These are phyloP conservation scores for Fraxinus latifolia DNA, from an alignment of 305 asterid species.

Conservation along the genomic window DNA sequence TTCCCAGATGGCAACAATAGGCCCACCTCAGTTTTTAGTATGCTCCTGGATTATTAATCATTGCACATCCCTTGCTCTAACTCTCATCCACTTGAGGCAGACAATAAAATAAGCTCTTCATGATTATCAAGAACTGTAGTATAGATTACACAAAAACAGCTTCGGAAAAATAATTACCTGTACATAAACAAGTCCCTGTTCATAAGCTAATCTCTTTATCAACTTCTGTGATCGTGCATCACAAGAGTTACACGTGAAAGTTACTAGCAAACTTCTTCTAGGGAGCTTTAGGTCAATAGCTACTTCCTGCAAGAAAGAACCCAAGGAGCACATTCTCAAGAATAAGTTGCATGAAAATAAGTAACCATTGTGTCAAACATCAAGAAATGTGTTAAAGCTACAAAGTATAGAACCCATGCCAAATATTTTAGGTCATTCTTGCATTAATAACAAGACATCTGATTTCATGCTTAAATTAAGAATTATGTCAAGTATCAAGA, in stretches of 20 bases:
- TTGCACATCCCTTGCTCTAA: slow-evolving; percentile 13
- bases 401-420: background rate
- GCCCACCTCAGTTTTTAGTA: background rate
- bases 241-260: slow-evolving; percentile 79
- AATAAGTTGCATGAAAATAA: background rate
- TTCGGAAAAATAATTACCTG: slow-evolving; percentile 48
- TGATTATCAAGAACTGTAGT: background rate
- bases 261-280: slow-evolving; percentile 69
- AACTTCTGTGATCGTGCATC: slow-evolving; percentile 60
- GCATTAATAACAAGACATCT: background rate
- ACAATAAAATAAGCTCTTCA: background rate
- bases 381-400: background rate
- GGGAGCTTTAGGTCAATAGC: slow-evolving; percentile 75
- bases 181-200: slow-evolving; percentile 82
- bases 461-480: background rate
- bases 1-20: background rate
- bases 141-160: background rate
- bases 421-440: background rate
- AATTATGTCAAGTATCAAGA: slow-evolving; percentile 3
- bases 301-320: slow-evolving; percentile 53
- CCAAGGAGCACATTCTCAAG: slow-evolving; percentile 16
- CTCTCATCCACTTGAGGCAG: background rate
- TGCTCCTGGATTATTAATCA: background rate
- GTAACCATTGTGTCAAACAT: slow-evolving; percentile 12
- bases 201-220: slow-evolving; percentile 80